Evolutionary conservation across 2,329 filamentous ascomycete species (phyloP).

Genomic region (Aureobasidium leucospermi): DNA sequence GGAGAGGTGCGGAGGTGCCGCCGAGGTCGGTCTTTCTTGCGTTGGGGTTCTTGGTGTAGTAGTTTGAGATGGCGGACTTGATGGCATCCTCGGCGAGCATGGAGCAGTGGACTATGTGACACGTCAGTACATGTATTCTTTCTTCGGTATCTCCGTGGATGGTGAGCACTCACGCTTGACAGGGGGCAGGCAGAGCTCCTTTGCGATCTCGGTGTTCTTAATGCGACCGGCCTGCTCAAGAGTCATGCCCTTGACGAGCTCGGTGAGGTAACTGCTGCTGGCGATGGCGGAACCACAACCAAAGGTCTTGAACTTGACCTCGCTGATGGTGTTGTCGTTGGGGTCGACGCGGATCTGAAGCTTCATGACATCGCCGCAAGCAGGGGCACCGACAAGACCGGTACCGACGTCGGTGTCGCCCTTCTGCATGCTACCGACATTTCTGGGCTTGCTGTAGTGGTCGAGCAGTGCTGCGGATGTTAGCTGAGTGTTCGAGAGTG

Average conservation of each 20-base stretch:
- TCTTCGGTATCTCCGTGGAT: not conserved
- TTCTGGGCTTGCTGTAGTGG: conserved; percentile 73
- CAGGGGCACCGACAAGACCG: conserved; percentile 83
- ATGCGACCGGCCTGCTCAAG: conserved; percentile 88
- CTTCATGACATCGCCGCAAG: conserved; percentile 90
- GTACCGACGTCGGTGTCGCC: conserved; percentile 77
- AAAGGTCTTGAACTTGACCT: conserved; percentile 98
- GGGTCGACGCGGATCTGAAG: conserved; percentile 89
- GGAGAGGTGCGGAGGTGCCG: conserved; percentile 63
- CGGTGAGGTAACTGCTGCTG: conserved; percentile 87
- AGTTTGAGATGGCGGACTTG: conserved; percentile 84
- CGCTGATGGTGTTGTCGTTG: conserved; percentile 77
- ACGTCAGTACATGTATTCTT: conserved; percentile 4
- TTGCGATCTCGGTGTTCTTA: conserved; percentile 96
- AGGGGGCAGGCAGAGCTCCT: conserved; percentile 83
- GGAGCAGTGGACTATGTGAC: conserved; percentile 69
- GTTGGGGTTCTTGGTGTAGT: conserved; percentile 83
- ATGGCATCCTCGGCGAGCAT: conserved; percentile 91
- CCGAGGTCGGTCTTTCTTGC: conserved; percentile 66
- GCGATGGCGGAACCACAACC: conserved; percentile 93
- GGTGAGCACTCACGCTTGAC: conserved; percentile 63
- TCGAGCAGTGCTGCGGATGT: conserved; percentile 54
- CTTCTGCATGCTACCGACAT: conserved; percentile 74
- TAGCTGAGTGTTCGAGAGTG: conserved; percentile 26
- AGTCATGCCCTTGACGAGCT: conserved; percentile 92